Evolutionary conservation across 257 asterid species (phyloP).

Genomic region (Henckelia pumila): DNA sequence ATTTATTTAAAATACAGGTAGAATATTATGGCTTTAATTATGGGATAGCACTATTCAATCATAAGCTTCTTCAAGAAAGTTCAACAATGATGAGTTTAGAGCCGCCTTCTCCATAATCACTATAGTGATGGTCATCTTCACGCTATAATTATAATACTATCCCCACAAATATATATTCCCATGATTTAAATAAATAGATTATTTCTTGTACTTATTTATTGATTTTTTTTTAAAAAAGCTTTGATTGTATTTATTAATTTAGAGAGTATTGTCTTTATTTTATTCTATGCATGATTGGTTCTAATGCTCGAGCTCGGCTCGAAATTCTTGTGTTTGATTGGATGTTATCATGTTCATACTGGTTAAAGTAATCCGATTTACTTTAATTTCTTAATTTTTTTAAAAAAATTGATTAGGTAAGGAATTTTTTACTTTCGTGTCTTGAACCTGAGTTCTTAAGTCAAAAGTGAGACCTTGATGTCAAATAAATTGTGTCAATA

Average conservation of each 20-base stretch:
- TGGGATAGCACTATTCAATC: constrained; percentile 5
- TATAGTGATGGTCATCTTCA: constrained; percentile 27
- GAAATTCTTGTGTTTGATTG: neutral
- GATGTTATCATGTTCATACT: too few species aligned
- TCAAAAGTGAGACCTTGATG: too few species aligned
- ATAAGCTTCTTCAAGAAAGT: constrained; percentile 11
- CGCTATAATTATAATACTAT: constrained; percentile 12
- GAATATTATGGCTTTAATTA: constrained; percentile 12
- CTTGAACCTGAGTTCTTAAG: too few species aligned
- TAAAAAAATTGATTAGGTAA: too few species aligned
- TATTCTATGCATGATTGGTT: neutral
- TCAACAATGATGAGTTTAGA: constrained; percentile 7
- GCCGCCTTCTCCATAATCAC: constrained; percentile 39
- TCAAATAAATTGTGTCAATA: too few species aligned
- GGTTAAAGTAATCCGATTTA: neutral
- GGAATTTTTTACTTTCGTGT: too few species aligned
- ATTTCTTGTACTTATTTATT: constrained; percentile 8
- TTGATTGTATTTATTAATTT: too few species aligned
- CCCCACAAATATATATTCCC: constrained; percentile 11
- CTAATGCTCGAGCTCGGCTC: neutral
- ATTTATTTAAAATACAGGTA: neutral
- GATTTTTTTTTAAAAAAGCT: too few species aligned
- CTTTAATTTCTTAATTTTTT: too few species aligned
- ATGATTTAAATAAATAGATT: neutral
- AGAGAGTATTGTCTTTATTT: neutral